Evolutionary conservation across 345 rosid species (phyloP).

Genomic region (Nasturtium officinale): DNA sequence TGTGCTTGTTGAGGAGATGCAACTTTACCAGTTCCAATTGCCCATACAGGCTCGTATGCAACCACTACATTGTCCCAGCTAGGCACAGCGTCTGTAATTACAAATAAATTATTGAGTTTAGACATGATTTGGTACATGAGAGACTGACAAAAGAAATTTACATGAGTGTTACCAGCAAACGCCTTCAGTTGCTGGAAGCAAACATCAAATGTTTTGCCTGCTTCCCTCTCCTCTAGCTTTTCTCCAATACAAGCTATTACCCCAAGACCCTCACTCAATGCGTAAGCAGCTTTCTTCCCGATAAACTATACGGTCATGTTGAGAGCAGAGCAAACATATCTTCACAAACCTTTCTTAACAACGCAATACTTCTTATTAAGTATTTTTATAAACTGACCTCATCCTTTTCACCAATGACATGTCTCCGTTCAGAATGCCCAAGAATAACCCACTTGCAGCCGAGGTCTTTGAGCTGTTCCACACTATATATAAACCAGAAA

Average conservation of each 20-base stretch:
- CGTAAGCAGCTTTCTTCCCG: constrained; percentile 96
- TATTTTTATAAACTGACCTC: constrained; percentile 54
- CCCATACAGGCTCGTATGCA: constrained; percentile 99
- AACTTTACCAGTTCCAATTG: constrained; percentile 98
- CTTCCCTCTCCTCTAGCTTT: constrained; percentile 86
- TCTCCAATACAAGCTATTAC: constrained; percentile 98
- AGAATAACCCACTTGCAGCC: constrained; percentile 98
- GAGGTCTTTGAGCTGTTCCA: constrained; percentile 84
- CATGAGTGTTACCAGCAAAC: constrained; percentile 61
- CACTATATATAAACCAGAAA: constrained; percentile 46
- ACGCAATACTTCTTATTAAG: background rate
- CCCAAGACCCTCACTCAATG: constrained; percentile 83
- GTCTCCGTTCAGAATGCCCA: constrained; percentile 98
- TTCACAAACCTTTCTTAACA: constrained; percentile 11
- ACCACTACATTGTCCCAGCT: constrained; percentile 90
- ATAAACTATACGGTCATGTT: constrained; percentile 60
- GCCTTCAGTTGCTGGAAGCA: constrained; percentile 92
- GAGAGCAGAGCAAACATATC: constrained; percentile 13
- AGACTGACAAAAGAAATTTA: background rate
- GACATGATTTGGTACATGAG: constrained; percentile 21
- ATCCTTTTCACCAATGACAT: constrained; percentile 86
- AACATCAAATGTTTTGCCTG: constrained; percentile 93
- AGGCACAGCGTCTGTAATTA: constrained; percentile 72
- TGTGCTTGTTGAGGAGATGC: constrained; percentile 95
- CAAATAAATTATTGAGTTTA: background rate